Evolutionary conservation across 441 rosid species (phyloP).

Genomic region (Gossypium gossypioides): DNA sequence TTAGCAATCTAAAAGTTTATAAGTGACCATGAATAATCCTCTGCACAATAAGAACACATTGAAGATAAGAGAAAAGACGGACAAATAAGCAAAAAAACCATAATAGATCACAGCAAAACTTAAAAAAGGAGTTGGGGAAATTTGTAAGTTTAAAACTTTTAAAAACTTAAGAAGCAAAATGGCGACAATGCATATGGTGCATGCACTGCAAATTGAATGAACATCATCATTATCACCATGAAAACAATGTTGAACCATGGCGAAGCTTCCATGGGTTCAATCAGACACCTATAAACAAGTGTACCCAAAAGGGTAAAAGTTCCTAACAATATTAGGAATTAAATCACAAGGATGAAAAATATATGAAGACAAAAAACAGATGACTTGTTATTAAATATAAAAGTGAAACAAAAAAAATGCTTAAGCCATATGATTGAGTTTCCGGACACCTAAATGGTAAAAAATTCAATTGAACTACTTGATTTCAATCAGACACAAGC

Average conservation of each 20-base stretch:
- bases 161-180: background rate
- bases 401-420: background rate
- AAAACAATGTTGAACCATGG: background rate
- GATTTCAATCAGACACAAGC: background rate
- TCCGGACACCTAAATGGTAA: background rate
- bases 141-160: background rate
- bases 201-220: background rate
- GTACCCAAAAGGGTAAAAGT: background rate
- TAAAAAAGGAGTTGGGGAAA: background rate
- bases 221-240: background rate
- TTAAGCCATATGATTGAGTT: background rate
- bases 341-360: background rate
- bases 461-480: background rate
- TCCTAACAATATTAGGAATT: background rate
- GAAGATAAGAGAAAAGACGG: background rate
- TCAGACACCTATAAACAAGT: background rate
- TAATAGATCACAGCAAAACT: background rate
- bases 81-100: background rate
- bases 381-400: background rate
- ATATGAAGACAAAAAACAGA: background rate
- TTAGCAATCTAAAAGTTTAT: background rate
- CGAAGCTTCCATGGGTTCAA: background rate
- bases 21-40: conserved; percentile 1
- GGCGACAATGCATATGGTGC: background rate
- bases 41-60: background rate